Conservation (phyloP, 75 land plant species). For the Cupressus sempervirens region DNA sequence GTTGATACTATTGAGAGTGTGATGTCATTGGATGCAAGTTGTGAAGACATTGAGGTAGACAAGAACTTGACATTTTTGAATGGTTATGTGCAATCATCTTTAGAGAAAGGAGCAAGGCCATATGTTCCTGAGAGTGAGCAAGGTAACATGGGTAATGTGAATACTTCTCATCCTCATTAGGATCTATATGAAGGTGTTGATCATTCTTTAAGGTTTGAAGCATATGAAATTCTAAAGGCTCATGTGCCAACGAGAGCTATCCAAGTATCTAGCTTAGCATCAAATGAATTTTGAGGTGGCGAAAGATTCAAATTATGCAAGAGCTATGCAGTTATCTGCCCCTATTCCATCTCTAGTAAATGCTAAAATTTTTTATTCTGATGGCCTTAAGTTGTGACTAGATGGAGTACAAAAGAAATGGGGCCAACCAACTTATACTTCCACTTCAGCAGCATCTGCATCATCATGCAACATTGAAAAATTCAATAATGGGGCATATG, state of each 20-base stretch:
- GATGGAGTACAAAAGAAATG: conserved; percentile 98
- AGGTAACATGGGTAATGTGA: conserved; percentile 30
- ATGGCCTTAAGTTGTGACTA: conserved; percentile 47
- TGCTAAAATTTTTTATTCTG: conserved; percentile 20
- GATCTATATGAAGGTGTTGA: conserved; percentile 38
- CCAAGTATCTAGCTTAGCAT: conserved; percentile 22
- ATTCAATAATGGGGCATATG: conserved; percentile 35
- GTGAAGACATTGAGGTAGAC: conserved; percentile 98
- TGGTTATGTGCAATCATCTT: conserved; percentile 60
- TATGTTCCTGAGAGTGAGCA: conserved; percentile 79
- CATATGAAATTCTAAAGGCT: conserved; percentile 84
- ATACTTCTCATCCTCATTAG: conserved; percentile 26
- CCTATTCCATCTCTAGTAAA: conserved; percentile 32
- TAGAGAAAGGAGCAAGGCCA: conserved; percentile 80
- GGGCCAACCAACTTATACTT: conserved; percentile 64
- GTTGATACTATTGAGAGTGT: conserved; percentile 50
- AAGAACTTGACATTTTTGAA: conserved; percentile 65
- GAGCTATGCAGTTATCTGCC: conserved; percentile 10
- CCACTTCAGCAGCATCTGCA: conserved; percentile 36
- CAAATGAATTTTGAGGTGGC: conserved; percentile 41
- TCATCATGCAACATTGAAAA: conserved; percentile 27
- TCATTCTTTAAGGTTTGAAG: conserved; percentile 80
- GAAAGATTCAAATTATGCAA: conserved; percentile 28
- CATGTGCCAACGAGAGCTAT: conserved; percentile 22
- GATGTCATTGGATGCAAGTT: conserved; percentile 84